Base-by-base conservation (phyloP, 106 monocot species). In the Acorus gramineus region DNA sequence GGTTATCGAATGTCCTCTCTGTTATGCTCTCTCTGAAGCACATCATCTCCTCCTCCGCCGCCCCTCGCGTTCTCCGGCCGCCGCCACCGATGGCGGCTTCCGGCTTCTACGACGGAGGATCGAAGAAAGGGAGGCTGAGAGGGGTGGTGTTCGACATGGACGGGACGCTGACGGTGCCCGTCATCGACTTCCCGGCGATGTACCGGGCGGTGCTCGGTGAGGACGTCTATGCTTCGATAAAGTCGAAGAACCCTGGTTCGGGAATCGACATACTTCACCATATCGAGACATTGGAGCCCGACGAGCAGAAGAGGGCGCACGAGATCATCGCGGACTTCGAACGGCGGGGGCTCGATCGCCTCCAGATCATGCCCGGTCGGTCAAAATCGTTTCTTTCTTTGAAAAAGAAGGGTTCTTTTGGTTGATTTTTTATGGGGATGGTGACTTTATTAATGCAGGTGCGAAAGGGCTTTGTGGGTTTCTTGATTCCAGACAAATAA, bases 91-190 rank as follows among this genome's bases (percentile, higher is more conserved):
- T 28, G 28, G 28, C 28, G 28, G 1, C 28, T 28, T 28, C 28
- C 28, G 28, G 28, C 0, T 28, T 28, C 8, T 4, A 11, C 53
- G 43, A 5, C 9, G 28, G 6, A 42, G 46, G 50, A 4, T 14
- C 42, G 49, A 10, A 28, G 9, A 81, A 57, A 63, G 64, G 79
- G 59, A 58, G 46, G 71, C 79, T 93, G 62, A 67, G 75, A 8
- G 89, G 93, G 0, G 85, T 94, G 47, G 90, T 95, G 63, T 95
- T 95, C 84, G 95, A 95, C 80, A 90, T 95, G 95, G 95, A 95
- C 80, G 95, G 95, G 50, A 95, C 95, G 42, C 80, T 95, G 43
- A 95, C 95, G 55, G 84, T 89, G 46, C 90, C 90, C 47, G 90
- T 86, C 48, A 93, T 93, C 73, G 82, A 96, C 69, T 96, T 96